Evolutionary conservation across 2,329 filamentous ascomycete genomes (phyloP).

Genomic region (Fusarium oligoseptatum): DNA sequence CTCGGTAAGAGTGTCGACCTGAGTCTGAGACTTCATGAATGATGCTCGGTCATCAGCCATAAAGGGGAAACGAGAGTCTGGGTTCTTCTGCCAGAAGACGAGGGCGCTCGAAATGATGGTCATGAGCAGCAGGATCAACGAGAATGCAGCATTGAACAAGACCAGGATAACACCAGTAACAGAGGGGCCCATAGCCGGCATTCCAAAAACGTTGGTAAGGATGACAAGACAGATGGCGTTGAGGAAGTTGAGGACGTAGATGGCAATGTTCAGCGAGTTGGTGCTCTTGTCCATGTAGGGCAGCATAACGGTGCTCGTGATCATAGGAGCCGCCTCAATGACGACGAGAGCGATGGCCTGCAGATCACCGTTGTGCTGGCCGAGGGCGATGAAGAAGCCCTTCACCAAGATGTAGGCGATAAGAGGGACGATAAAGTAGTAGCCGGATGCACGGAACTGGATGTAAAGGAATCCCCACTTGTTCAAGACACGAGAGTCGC

Average conservation of each 20-base stretch:
- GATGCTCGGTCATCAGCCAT: conserved; percentile 97
- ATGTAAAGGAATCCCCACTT: conserved; percentile 99
- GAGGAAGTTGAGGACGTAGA: conserved; percentile 89
- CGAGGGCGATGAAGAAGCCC: conserved; percentile 87
- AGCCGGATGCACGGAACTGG: conserved; percentile 93
- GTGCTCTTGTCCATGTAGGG: conserved; percentile 99
- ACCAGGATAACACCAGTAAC: conserved; percentile 92
- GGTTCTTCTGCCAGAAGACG: conserved; percentile 90
- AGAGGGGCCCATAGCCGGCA: conserved; percentile 85
- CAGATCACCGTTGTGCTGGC: conserved; percentile 76
- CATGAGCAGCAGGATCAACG: conserved; percentile 84
- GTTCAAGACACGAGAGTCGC: conserved; percentile 89
- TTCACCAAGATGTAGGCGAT: conserved; percentile 85
- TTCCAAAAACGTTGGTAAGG: conserved; percentile 87
- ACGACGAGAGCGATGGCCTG: conserved; percentile 87
- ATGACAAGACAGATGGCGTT: conserved; percentile 90
- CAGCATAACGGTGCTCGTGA: conserved; percentile 81
- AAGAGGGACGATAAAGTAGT: conserved; percentile 90
- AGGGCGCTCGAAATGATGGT: conserved; percentile 71
- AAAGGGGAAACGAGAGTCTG: conserved; percentile 93
- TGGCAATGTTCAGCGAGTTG: conserved; percentile 95
- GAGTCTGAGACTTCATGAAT: conserved; percentile 95
- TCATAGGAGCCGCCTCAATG: conserved; percentile 83
- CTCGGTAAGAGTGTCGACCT: conserved; percentile 82
- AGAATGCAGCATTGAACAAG: conserved; percentile 86